Base-by-base conservation (phyloP, 495 filamentous ascomycete species). In the Aspergillus conjunctus region DNA sequence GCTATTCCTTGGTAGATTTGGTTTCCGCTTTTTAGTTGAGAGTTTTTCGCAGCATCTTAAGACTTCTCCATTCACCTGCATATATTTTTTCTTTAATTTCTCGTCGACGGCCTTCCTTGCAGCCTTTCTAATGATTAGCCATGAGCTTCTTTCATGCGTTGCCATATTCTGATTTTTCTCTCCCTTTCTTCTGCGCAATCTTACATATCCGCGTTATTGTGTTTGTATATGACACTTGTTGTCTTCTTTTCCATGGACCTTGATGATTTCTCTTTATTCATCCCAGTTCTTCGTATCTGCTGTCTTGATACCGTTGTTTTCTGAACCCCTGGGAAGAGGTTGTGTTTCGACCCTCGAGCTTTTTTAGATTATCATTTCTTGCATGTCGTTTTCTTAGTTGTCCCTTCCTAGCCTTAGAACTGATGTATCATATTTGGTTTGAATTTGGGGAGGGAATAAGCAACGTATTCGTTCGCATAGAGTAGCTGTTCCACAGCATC, bases 351-450 rank as follows among this genome's bases (percentile, higher is more conserved):
- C n/a, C 1, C 21, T 17, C 17, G 17, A 17, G 44, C n/a, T 21
- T 7, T 46, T 32, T 43, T 58, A 58, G 49, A 59, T 45, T 66
- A 53, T 59, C 56, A 1, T 66, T 65, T 56, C 48, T 53, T 56
- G 45, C 17, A 60, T 58, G 69, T 62, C 69, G 62, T 59, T 66
- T 63, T 51, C 62, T 60, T 63, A 54, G 39, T 54, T 59, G 51
- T 55, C 46, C 52, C 63, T 62, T 59, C 58, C 48, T 67, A 60
- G 61, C 68, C 56, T 69, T 75, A 72, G 71, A 74, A 64, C 60
- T 69, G 60, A 64, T 77, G 73, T 73, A 75, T 64, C 73, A 68
- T 76, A 76, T 55, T 66, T 59, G 65, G 62, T 59, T 63, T 58
- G 21, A 34, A 54, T 52, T 22, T 61, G 31, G 17, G 34, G 49